Base-by-base conservation (phyloP, 306 rosid genomes). In the Pueraria montana region DNA sequence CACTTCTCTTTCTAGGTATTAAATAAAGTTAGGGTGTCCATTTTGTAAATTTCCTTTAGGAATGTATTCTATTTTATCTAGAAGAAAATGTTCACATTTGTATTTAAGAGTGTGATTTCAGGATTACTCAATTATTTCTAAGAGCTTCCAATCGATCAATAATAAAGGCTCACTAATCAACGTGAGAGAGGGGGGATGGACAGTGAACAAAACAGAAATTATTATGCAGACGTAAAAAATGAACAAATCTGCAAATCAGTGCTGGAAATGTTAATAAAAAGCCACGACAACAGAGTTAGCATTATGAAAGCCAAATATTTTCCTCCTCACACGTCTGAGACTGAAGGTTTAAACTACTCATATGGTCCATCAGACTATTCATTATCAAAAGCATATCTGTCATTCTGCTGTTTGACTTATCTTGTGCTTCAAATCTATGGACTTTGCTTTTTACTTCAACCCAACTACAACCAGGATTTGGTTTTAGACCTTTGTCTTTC, bases 401-500 rank as follows among this genome's bases (percentile, higher is more conserved):
- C 89, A 89, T 87, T 86, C 72, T 87, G 21, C 79, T 48, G 72
- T 86, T 89, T 64, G 96, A 87, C 77, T 56, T 71, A 62, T 91
- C 94, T 81, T 89, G 98, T 53, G 91, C 96, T 83, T 91, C 88
- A 86, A 93, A 95, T 80, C 67, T 89, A 43, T 88, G 86, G 50
- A 92, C 88, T 45, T 78, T 67, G 40, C 88, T 89, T 61, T 89
- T 85, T 20, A 92, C 70, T 87, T 91, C 94, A 85, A 91, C 83
- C 97, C 99, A 95, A 80, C 99, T 92, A 70, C 66, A 87, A 46
- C 98, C 98, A 5, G 94, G 90, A 85, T 84, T 89, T 0, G 91
- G 88, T 21, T 83, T 95, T 74, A 93, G 83, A 38, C 92, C 96
- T 74, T 30, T 89, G 55, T 92, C 91, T 84, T 93, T 95, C 97